Evolutionary conservation across 176 grass and related monocot species (phyloP).

Genomic region (Eragrostis curvula): DNA sequence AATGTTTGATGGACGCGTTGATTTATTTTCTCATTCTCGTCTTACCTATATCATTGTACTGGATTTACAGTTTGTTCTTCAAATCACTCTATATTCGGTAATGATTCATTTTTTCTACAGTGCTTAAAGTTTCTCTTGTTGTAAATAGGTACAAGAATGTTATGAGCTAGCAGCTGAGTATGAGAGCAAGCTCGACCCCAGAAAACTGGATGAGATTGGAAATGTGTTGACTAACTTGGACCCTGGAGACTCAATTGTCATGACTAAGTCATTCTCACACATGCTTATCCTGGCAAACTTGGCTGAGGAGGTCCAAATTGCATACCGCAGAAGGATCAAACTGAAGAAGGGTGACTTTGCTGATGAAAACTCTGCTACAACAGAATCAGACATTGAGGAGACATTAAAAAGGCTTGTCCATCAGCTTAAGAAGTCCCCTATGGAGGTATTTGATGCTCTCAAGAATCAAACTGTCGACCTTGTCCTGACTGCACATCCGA

Average conservation of each 20-base stretch:
- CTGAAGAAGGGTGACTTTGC: conserved; percentile 90
- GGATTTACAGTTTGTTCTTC: not conserved
- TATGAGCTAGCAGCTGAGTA: conserved; percentile 94
- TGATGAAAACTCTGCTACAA: conserved; percentile 88
- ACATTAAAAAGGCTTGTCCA: conserved; percentile 77
- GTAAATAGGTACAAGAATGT: conserved; percentile 85
- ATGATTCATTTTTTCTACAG: not conserved
- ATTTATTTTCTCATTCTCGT: not conserved
- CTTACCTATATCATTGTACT: conserved; percentile 17
- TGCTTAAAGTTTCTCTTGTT: conserved; percentile 28
- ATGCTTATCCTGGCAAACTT: conserved; percentile 98
- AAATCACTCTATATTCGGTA: not conserved
- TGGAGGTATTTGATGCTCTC: conserved; percentile 84
- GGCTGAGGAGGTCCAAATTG: conserved; percentile 97
- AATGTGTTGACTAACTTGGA: conserved; percentile 76
- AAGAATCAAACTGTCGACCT: conserved; percentile 93
- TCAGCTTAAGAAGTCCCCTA: conserved; percentile 73
- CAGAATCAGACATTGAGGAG: conserved; percentile 93
- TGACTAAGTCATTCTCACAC: conserved; percentile 85
- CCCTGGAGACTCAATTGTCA: conserved; percentile 83
- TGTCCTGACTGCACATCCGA: conserved; percentile 93
- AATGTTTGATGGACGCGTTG: not conserved
- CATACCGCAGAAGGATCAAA: conserved; percentile 77
- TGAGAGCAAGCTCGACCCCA: conserved; percentile 64
- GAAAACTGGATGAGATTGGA: conserved; percentile 74